Percentiles rank a stretch among this genome's conserved stretches.
Conservation (phyloP, 805 yeast species). For the Ogataea trehaloabstinens region DNA sequence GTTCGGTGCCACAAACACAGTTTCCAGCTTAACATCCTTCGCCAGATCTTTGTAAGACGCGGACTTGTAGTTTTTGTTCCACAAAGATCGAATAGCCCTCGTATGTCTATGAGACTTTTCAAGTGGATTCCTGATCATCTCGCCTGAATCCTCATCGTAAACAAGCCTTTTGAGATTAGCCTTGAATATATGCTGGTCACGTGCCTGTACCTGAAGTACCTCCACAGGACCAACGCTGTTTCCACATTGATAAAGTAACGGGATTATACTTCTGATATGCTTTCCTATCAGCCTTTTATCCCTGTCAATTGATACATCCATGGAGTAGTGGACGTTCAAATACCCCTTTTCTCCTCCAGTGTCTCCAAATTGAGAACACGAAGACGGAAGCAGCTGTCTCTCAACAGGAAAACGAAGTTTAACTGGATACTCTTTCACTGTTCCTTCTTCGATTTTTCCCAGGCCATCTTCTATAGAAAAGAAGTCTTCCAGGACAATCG, state of each 20-base stretch:
- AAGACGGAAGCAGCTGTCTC: constrained; percentile 4
- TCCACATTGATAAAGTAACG: constrained; percentile 6
- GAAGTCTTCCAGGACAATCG: constrained; percentile 1
- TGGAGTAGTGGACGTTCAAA: constrained; percentile 1
- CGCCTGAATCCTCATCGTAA: constrained; percentile 1
- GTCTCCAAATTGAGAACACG: constrained; percentile 1
- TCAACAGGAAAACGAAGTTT: constrained; percentile 9
- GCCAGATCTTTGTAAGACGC: constrained; percentile 2
- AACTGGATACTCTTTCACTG: constrained; percentile 3
- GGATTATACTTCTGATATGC: background rate
- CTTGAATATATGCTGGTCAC: background rate
- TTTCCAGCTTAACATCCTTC: constrained; percentile 1
- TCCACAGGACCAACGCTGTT: background rate
- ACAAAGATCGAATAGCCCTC: constrained; percentile 6
- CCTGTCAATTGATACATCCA: background rate
- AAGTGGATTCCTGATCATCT: constrained; percentile 5
- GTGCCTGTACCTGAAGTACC: background rate
- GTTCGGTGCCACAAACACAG: background rate
- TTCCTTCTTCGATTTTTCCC: constrained; percentile 1
- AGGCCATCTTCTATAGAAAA: background rate
- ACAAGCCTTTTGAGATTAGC: constrained; percentile 4
- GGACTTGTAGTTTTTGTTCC: constrained; percentile 5
- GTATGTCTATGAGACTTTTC: constrained; percentile 6
- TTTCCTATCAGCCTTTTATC: constrained; percentile 3
- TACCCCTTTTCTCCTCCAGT: background rate